These are phyloP conservation scores for Leccinum variabile DNA, from an alignment of 1,284 basidiomycete species.

Conservation along the genomic window DNA sequence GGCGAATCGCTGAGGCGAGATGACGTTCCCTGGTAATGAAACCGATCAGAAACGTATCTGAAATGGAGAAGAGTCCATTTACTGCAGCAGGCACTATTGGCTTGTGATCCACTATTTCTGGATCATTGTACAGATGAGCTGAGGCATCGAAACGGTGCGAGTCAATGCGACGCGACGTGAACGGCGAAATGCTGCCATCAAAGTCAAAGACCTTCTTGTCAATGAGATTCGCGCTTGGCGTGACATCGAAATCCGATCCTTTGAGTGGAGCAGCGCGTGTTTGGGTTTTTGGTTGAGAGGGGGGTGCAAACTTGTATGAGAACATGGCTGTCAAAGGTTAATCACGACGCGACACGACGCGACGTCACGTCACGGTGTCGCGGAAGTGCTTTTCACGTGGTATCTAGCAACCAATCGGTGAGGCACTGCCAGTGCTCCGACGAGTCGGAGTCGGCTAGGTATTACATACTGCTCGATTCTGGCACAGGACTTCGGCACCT, in stretches of 20 bases:
- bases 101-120: constrained; percentile 11
- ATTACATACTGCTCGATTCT: no score
- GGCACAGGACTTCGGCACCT: no score
- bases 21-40: constrained; percentile 14
- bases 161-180: constrained; percentile 17
- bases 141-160: constrained; percentile 10
- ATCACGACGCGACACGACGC: not conserved
- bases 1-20: constrained; percentile 11
- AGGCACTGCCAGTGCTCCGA: no score
- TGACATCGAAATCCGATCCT: constrained; percentile 8
- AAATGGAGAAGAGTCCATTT: not conserved
- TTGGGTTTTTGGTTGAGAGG: constrained; percentile 14
- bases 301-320: constrained; percentile 23
- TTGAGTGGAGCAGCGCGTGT: constrained; percentile 6
- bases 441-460: no score
- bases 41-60: not conserved
- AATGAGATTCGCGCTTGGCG: constrained; percentile 10
- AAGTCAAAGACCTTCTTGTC: constrained; percentile 8
- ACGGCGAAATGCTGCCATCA: constrained; percentile 12
- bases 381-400: not conserved
- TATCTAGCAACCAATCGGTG: no score
- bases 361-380: not conserved
- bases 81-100: constrained; percentile 11
- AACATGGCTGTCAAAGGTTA: constrained; percentile 14
- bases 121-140: constrained; percentile 4